Conservation (phyloP, 148 eudicot genomes). For the Camellia lanceoleosa region DNA sequence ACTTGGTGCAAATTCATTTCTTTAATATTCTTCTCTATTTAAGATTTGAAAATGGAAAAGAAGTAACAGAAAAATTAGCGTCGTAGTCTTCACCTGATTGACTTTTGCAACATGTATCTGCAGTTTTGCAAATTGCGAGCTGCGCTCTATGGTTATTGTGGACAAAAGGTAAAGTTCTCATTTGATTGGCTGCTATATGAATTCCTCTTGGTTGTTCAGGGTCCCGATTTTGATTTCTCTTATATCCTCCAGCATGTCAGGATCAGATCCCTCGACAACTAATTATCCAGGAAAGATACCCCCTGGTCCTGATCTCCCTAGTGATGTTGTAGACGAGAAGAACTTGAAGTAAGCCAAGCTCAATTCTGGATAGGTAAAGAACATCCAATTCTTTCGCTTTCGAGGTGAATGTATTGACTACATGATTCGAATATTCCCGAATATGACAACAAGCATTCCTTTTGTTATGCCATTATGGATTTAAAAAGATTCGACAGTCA, state of each 20-base stretch:
- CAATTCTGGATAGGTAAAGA: conserved; percentile 10
- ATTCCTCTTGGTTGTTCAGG: neutral
- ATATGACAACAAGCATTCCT: too few species aligned
- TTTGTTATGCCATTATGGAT: too few species aligned
- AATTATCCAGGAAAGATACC: conserved; percentile 81
- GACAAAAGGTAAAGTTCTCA: conserved; percentile 54
- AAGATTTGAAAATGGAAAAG: neutral
- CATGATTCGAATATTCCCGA: neutral
- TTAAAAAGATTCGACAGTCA: too few species aligned
- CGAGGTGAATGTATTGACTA: neutral
- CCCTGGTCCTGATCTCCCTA: conserved; percentile 54
- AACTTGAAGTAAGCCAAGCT: conserved; percentile 17
- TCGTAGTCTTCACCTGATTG: neutral
- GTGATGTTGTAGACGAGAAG: conserved; percentile 46
- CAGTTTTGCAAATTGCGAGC: conserved; percentile 92
- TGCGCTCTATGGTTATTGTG: conserved; percentile 76
- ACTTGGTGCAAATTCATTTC: neutral
- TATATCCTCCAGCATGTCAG: conserved; percentile 51
- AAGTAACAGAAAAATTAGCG: neutral
- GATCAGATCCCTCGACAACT: conserved; percentile 48
- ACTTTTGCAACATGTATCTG: conserved; percentile 18
- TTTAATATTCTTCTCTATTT: neutral
- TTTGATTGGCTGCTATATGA: conserved; percentile 6
- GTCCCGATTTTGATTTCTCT: conserved; percentile 18
- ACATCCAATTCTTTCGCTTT: neutral